Conservation (phyloP, 768 basidiomycete species). For the Suillus weaverae region DNA sequence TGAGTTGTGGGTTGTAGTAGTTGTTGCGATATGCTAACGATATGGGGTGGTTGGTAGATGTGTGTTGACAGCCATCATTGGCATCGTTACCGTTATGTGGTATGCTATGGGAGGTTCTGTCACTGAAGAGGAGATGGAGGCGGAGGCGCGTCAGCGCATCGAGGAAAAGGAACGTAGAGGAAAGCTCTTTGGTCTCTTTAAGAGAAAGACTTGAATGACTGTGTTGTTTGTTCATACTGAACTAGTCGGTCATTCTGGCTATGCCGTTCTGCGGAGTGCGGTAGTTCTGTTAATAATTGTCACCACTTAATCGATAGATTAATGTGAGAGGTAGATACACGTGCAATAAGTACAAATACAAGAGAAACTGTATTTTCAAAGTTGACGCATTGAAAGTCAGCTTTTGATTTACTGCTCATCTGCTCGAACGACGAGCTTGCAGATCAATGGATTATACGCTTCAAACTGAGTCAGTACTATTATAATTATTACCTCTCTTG, state of each 20-base stretch:
- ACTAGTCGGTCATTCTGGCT: background rate
- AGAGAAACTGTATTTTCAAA: no score
- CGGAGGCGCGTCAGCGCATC: constrained; percentile 56
- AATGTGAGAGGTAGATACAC: background rate
- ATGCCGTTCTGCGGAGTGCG: background rate
- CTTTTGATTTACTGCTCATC: background rate
- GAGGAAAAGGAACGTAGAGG: constrained; percentile 57
- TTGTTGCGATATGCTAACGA: constrained; percentile 4
- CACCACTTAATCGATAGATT: background rate
- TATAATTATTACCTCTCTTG: background rate
- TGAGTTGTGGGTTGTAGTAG: constrained; percentile 32
- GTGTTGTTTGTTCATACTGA: background rate
- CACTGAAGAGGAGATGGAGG: constrained; percentile 80
- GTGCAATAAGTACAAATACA: background rate
- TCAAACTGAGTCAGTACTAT: background rate
- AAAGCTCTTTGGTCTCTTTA: constrained; percentile 43
- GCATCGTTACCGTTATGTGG: constrained; percentile 83
- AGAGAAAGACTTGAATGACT: constrained; percentile 11
- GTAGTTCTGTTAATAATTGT: background rate
- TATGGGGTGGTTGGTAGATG: constrained; percentile 48
- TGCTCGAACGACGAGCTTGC: background rate
- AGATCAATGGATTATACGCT: background rate
- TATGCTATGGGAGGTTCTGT: constrained; percentile 76
- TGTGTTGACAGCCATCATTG: constrained; percentile 79
- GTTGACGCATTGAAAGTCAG: no score